Evolutionary conservation across 2,329 filamentous ascomycete genomes (phyloP).

Genomic region (Diplodia seriata): DNA sequence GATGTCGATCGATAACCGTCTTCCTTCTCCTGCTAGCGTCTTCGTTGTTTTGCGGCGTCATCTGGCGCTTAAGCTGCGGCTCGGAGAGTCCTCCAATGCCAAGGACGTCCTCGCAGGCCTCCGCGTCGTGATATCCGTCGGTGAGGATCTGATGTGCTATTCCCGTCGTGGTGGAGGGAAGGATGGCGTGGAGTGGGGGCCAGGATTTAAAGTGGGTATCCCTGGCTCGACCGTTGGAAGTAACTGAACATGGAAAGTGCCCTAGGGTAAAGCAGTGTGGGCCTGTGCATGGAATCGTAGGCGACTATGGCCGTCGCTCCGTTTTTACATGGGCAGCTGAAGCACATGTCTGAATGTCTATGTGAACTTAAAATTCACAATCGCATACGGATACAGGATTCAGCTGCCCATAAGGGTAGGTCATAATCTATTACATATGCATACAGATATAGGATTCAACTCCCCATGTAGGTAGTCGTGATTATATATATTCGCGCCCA

Average conservation of each 20-base stretch:
- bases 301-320: too few species aligned
- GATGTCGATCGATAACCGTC: neutral
- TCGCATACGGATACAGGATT: too few species aligned
- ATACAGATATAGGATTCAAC: accelerated
- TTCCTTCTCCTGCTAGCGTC: neutral
- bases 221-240: neutral
- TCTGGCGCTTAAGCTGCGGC: neutral
- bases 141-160: neutral
- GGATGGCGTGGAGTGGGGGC: neutral
- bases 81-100: neutral
- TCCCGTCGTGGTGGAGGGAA: neutral
- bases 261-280: neutral
- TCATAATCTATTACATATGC: too few species aligned
- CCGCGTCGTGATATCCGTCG: neutral
- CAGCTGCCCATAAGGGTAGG: too few species aligned
- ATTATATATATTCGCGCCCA: too few species aligned
- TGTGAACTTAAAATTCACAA: too few species aligned
- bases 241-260: conserved; percentile 3
- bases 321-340: too few species aligned
- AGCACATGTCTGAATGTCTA: too few species aligned
- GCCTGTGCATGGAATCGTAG: too few species aligned
- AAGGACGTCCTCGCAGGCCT: neutral
- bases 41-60: neutral
- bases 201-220: neutral
- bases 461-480: too few species aligned